These are phyloP conservation scores for Euphorbia peplus DNA, from an alignment of 345 rosid species.

Conservation along the genomic window DNA sequence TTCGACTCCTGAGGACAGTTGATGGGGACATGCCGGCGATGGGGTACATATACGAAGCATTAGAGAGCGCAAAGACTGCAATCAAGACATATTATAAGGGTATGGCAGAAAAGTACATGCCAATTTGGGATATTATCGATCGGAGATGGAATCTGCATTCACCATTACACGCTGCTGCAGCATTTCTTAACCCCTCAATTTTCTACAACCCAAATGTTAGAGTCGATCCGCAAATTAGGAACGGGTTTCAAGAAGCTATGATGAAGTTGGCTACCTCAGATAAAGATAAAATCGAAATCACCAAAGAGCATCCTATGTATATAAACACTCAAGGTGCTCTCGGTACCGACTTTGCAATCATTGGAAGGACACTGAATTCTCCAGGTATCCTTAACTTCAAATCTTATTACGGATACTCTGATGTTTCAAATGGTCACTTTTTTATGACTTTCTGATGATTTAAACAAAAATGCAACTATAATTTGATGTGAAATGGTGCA, in stretches of 20 bases:
- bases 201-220: slow-evolving; percentile 51
- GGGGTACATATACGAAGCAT: slow-evolving; percentile 26
- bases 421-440: too few species aligned
- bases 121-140: slow-evolving; percentile 27
- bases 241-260: slow-evolving; percentile 71
- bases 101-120: slow-evolving; percentile 22
- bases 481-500: not conserved
- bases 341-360: slow-evolving; percentile 56
- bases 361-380: slow-evolving; percentile 60
- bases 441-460: too few species aligned
- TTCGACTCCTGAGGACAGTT: slow-evolving; percentile 25
- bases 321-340: slow-evolving; percentile 54
- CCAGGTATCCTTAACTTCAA: slow-evolving; percentile 39
- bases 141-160: slow-evolving; percentile 23
- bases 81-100: slow-evolving; percentile 43
- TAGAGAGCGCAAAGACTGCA: slow-evolving; percentile 26
- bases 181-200: slow-evolving; percentile 58
- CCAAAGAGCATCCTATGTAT: slow-evolving; percentile 53
- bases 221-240: slow-evolving; percentile 50
- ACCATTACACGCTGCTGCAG: slow-evolving; percentile 33
- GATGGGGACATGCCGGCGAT: slow-evolving; percentile 35
- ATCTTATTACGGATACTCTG: not conserved
- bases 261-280: slow-evolving; percentile 46
- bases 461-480: not conserved
- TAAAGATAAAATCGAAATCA: slow-evolving; percentile 40